Conservation (phyloP, 108 stramenopile species). For the Cyclotella sp. region DNA sequence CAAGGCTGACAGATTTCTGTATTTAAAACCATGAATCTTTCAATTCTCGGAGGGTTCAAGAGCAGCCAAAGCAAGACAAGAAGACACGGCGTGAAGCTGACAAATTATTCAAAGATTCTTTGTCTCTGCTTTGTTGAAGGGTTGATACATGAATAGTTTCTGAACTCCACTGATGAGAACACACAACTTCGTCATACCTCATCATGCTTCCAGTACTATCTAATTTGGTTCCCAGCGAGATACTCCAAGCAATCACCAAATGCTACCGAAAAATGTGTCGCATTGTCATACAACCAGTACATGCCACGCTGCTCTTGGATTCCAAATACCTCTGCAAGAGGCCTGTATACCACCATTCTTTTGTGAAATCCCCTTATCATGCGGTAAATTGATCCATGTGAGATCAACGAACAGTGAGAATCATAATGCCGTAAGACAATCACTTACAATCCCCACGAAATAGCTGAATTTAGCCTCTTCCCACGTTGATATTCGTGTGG, state of each 20-base stretch:
- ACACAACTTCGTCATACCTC: too few species aligned
- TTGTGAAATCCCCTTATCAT: not conserved
- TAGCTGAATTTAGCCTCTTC: conserved; percentile 6
- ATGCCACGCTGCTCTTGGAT: not conserved
- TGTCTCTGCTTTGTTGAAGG: too few species aligned
- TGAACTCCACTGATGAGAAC: too few species aligned
- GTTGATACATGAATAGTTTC: too few species aligned
- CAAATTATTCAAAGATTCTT: too few species aligned
- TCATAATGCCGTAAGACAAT: not conserved
- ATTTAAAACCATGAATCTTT: too few species aligned
- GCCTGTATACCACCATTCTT: conserved; percentile 12
- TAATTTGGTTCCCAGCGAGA: not conserved
- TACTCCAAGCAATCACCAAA: conserved; percentile 3
- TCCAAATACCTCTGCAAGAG: conserved; percentile 11
- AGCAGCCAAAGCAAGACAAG: too few species aligned
- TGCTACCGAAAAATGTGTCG: not conserved
- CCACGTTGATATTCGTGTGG: conserved; percentile 2
- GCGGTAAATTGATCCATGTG: not conserved
- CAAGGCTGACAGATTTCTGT: too few species aligned
- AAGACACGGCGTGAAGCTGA: too few species aligned
- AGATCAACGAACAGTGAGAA: not conserved
- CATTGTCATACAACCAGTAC: conserved; percentile 7
- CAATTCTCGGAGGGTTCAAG: too few species aligned
- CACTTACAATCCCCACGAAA: conserved; percentile 7
- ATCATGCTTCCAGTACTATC: not conserved